Base-by-base conservation (phyloP, 805 yeast genomes). In the Peterozyma xylosa region DNA sequence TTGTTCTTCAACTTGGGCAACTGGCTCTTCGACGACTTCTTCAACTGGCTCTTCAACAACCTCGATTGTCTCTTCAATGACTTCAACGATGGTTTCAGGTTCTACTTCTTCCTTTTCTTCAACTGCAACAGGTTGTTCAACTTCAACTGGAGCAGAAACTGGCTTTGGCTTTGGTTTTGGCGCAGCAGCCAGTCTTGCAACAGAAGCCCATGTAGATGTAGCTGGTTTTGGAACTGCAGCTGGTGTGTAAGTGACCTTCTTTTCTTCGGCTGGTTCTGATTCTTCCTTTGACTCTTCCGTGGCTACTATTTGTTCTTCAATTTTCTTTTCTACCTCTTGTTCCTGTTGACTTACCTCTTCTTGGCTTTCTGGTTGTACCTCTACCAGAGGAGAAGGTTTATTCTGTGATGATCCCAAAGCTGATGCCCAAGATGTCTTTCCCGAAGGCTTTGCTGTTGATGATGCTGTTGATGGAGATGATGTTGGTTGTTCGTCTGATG, bases 391-490 rank as follows among this genome's bases (percentile, higher is more conserved):
- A 34, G 33, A 38, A 33, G 39, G 37, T 36, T 32, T 32, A 13
- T 33, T 38, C 42, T 34, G 37, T 29, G 9, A 18, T 35, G 34
- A 32, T 5, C 34, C 51, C 35, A 60, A 53, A 30, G 64, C 63
- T 46, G 60, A 53, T 39, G 65, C 65, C 65, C 65, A 60, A 10
- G 65, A 59, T 3, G 58, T 50, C 37, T 58, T 60, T 30, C 52
- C 54, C 13, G 52, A 21, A 5, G 57, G 50, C 37, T 42, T 33
- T 14, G 42, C 13, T 13, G 27, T 9, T 33, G 45, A 33, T n/a
- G 42, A 13, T 34, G 47, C 11, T 5, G 44, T 32, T 16, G 41
- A 30, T 38, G 41, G 35, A 30, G 47, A 18, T 13, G 46, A 35
- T 14, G 40, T 17, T 17, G 42, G 17, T 33, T 43, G 42, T 13